Conservation (phyloP, 176 grass and related monocot species). For the Lolium rigidum region DNA sequence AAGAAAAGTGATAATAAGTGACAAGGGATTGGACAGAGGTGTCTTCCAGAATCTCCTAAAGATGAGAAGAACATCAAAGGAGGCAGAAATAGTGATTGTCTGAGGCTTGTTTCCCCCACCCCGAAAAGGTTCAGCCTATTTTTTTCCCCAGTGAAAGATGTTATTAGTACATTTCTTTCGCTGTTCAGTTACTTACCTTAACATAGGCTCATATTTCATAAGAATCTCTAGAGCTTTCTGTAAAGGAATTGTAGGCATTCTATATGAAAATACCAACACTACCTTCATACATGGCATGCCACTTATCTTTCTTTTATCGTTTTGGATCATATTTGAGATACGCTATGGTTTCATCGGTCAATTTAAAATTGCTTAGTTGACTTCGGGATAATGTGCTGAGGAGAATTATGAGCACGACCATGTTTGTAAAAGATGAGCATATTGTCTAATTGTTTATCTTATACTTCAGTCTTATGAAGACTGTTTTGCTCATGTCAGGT, state of each 20-base stretch:
- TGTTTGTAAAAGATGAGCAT: background rate
- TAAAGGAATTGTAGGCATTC: background rate
- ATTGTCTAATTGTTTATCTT: conserved; percentile 12
- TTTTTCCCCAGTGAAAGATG: background rate
- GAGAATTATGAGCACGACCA: background rate
- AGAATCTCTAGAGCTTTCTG: background rate
- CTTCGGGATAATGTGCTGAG: background rate
- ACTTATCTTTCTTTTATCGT: background rate
- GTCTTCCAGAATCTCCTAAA: conserved; percentile 31
- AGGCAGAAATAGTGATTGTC: conserved; percentile 26
- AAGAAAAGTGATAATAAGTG: conserved; percentile 5
- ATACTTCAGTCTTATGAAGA: too few species aligned
- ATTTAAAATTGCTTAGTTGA: background rate
- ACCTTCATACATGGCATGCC: background rate
- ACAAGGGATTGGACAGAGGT: conserved; percentile 12
- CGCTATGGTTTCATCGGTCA: background rate
- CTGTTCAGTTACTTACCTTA: background rate
- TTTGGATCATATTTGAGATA: conserved; percentile 24
- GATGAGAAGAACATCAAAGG: conserved; percentile 46
- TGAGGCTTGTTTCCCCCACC: background rate
- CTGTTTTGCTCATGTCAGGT: background rate
- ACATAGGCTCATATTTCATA: background rate
- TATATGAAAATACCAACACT: background rate
- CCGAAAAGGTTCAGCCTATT: background rate
- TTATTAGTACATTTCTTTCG: background rate